These are phyloP conservation scores for Cucurbita ficifolia DNA, from an alignment of 306 rosid genomes.

Conservation along the genomic window DNA sequence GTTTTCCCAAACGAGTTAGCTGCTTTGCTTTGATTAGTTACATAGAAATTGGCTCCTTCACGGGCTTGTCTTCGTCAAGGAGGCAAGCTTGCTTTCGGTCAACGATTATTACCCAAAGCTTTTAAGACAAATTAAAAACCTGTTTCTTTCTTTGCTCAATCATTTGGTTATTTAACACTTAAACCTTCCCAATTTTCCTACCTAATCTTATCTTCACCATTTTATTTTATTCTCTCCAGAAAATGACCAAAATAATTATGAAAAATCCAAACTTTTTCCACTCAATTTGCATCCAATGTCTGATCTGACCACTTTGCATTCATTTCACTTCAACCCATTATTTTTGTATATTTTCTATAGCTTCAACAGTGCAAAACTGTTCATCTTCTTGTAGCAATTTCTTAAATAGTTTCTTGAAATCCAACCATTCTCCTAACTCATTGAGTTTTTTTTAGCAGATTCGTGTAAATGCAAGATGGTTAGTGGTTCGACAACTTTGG, in stretches of 20 bases:
- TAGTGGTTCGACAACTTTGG: too few species aligned
- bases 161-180: not conserved
- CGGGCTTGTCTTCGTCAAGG: not conserved
- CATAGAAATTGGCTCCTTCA: not conserved
- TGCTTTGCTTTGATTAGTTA: constrained; percentile 2
- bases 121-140: constrained; percentile 1
- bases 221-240: not conserved
- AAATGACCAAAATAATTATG: not conserved
- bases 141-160: not conserved
- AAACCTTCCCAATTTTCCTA: not conserved
- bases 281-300: not conserved
- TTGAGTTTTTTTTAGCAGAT: too few species aligned
- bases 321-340: not conserved
- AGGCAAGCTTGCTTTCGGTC: constrained; percentile 1
- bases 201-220: not conserved
- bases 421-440: too few species aligned
- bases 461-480: too few species aligned
- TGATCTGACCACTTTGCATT: not conserved
- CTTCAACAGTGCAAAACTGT: too few species aligned
- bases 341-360: not conserved
- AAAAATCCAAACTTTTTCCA: not conserved
- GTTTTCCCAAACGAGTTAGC: constrained; percentile 9
- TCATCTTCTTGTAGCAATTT: too few species aligned
- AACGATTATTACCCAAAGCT: constrained; percentile 12
- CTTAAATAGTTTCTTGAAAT: too few species aligned